These are phyloP conservation scores for Lyophyllum atratum DNA, from an alignment of 768 basidiomycete genomes.

Conservation along the genomic window DNA sequence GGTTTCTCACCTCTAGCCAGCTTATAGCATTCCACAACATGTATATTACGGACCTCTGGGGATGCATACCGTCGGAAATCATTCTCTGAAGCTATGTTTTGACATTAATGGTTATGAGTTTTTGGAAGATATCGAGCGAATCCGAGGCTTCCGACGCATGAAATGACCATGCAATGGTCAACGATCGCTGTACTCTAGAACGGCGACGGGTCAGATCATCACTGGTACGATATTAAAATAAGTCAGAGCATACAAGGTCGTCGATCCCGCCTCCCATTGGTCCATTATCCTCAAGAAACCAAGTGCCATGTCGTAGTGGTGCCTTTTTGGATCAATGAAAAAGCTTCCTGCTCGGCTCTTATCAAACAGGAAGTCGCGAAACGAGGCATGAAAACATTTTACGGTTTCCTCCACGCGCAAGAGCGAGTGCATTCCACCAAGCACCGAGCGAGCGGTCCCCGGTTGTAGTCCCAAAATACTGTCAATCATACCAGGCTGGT, in stretches of 20 bases:
- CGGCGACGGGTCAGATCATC: not conserved
- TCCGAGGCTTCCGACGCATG: not conserved
- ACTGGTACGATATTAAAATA: not conserved
- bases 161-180: not conserved
- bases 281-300: not conserved
- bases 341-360: not conserved
- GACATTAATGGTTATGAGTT: not conserved
- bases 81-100: not conserved
- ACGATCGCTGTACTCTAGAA: not conserved
- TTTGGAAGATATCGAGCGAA: not conserved
- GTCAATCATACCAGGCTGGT: not conserved
- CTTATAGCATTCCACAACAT: not conserved
- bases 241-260: not conserved
- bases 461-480: not conserved
- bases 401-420: not conserved
- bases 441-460: not conserved
- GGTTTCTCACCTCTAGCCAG: not conserved
- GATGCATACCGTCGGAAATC: not conserved
- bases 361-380: constrained; percentile 1
- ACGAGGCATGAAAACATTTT: not conserved
- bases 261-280: not conserved
- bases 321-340: not conserved
- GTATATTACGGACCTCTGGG: not conserved
- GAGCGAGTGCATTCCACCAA: constrained; percentile 2
- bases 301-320: not conserved